Conservation (phyloP, 805 yeast genomes). For the Wickerhamomyces sydowiorum region DNA sequence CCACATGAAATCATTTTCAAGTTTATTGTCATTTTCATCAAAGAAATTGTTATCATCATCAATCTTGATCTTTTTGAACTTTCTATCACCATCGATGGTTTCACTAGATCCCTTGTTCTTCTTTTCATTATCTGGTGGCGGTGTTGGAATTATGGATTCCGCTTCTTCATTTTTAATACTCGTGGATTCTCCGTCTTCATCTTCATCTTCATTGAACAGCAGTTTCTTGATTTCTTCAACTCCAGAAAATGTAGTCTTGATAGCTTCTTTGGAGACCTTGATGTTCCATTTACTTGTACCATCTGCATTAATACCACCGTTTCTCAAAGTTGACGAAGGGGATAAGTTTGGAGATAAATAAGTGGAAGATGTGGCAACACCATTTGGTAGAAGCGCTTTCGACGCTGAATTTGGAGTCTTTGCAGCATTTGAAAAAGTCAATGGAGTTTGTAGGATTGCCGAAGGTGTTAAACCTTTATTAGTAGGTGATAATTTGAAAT, state of each 20-base stretch:
- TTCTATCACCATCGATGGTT: not conserved
- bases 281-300: slow-evolving; percentile 16
- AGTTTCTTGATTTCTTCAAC: slow-evolving; percentile 16
- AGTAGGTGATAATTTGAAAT: slow-evolving; percentile 13
- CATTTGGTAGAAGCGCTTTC: slow-evolving; percentile 2
- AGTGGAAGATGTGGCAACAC: slow-evolving; percentile 2
- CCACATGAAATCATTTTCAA: slow-evolving; percentile 17
- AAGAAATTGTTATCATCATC: slow-evolving; percentile 12
- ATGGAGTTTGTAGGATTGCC: slow-evolving; percentile 22
- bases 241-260: slow-evolving; percentile 13
- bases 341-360: slow-evolving; percentile 22
- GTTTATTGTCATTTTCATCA: slow-evolving; percentile 11
- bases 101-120: not conserved
- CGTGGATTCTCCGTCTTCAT: not conserved
- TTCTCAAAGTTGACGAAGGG: slow-evolving; percentile 10
- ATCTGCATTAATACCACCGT: slow-evolving; percentile 1
- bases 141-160: slow-evolving; percentile 8
- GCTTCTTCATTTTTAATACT: not conserved
- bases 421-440: slow-evolving; percentile 20
- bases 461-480: slow-evolving; percentile 23
- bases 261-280: slow-evolving; percentile 19
- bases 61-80: slow-evolving; percentile 14
- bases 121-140: slow-evolving; percentile 13
- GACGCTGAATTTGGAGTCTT: slow-evolving; percentile 21
- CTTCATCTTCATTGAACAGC: slow-evolving; percentile 8